phyloP scores from a whole-genome alignment of 176 grass and related monocot genomes.

The Phragmites australis region DNA sequence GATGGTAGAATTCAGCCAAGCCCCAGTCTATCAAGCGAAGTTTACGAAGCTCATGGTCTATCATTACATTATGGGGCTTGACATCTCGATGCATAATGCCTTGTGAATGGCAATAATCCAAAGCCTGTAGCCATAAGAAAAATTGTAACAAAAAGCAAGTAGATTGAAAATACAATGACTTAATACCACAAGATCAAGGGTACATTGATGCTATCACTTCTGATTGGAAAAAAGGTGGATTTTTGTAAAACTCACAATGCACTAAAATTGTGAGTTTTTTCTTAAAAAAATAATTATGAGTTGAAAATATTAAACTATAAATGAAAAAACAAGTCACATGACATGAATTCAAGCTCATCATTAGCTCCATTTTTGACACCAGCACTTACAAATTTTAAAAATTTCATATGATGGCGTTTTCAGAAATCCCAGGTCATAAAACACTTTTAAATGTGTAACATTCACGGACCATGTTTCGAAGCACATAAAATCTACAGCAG shows the following conservation, averaged over 20 bases:
- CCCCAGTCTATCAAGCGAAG: slow-evolving; percentile 97
- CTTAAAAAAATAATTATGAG: background rate
- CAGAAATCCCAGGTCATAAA: slow-evolving; percentile 26
- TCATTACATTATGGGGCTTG: slow-evolving; percentile 98
- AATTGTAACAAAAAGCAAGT: slow-evolving; percentile 23
- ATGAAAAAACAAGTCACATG: background rate
- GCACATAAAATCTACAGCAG: background rate
- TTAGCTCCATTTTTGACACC: background rate
- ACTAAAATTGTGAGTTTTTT: background rate
- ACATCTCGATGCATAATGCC: slow-evolving; percentile 99
- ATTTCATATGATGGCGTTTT: slow-evolving; percentile 18
- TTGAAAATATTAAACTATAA: background rate
- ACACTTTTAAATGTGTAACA: background rate
- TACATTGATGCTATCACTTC: background rate
- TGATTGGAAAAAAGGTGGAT: background rate
- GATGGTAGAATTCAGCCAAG: slow-evolving; percentile 94
- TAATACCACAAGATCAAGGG: background rate
- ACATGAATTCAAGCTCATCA: background rate
- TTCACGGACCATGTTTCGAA: background rate
- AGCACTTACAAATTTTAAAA: slow-evolving; percentile 12
- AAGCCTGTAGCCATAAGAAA: slow-evolving; percentile 49
- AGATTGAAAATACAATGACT: background rate
- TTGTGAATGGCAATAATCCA: slow-evolving; percentile 93
- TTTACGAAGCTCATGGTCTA: slow-evolving; percentile 90
- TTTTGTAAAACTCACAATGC: background rate